Base-by-base conservation (phyloP, 2,329 filamentous ascomycete species). In the Decorospora gaudefroyi region DNA sequence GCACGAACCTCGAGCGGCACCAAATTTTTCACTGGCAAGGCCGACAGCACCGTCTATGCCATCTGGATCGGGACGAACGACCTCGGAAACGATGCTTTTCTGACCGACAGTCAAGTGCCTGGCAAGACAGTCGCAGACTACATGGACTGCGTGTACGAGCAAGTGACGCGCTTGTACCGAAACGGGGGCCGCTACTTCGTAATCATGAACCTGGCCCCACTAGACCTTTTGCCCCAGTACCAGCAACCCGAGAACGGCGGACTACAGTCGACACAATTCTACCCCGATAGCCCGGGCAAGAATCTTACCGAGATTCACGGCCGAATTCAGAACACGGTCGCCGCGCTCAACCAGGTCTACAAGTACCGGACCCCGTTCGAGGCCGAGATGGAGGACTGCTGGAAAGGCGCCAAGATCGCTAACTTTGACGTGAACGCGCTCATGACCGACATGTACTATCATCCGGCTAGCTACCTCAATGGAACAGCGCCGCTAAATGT, bases 41-140 rank as follows among this genome's bases (percentile, higher is more conserved):
- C 77, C 1, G 70, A 79, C 19, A 82, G 84, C 51, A 88, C 86
- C 0, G 82, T 88, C 2, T 91, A 90, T 60, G 78, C 82, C 1
- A 78, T 91, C 36, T 91, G 86, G 86, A 90, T 91, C 57, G 88
- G 88, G 3, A 90, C 87, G 16, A 92, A 92, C 62, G 88, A 93
- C 60, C 73, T 92, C 7, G 87, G 87, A 15, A 76, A 74, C 43
- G 69, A 76, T 37, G 85, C 79, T 6, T 86, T 90, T 61, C 66
- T 91, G 21, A 82, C 78, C 4, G 85, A 89, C 61, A 76, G 75
- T 16, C 84, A 89, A 62, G 68, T 77, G 4, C 57, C 72, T 0
- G 79, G 78, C 9, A 83, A 81, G 16, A 84, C 80, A 2, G 76
- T 90, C 4, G 73, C 76, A 1, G 78, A 84, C 60, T 90, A 85